Base-by-base conservation (phyloP, 257 asterid genomes). In the Solanum pimpinellifolium region DNA sequence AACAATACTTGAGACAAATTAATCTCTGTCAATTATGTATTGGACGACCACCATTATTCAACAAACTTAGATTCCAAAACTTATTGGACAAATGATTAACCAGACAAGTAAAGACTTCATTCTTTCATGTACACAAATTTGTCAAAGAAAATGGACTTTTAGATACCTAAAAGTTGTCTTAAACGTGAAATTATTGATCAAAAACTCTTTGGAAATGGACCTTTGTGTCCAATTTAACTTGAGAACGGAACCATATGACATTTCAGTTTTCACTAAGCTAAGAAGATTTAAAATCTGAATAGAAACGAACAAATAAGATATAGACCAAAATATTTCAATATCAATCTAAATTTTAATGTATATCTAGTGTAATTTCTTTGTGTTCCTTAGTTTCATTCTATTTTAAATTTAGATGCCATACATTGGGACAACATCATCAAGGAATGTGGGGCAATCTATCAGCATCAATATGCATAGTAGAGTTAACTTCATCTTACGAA, bases 1-100 rank as follows among this genome's bases (percentile, higher is more conserved):
- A 87, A 89, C 91, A 82, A 14, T 62, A 49, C 82, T 78, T 42
- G 49, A 83, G 89, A 85, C 91, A 89, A 85, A 29, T 20, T 29
- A 15, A 73, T 35, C 80, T 73, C 80, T 73, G 80, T 20, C 47
- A 73, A 73, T 73, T 35, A 73, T 47, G 77, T 14, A 69, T 69
- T 69, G 23, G 75, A 68, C 37, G 39, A 68, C 75, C 39, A 68
- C 21, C 44, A 70, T 31, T 13, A 31, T 70, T 70, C n/a, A 70
- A 31, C 44, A 70, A 44, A 33, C 78, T 31, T 33, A 18, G 80
- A 73, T 35, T 35, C 80, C 27, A 8, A 35, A 35, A 72, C 27
- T 35, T 31, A 31, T 70, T 73, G 80, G 47, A 18, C 80, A 16
- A 18, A 73, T 35, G 35, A 62, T 60, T 60, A 60, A 72, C 80